Evolutionary conservation across 2,329 filamentous ascomycete species (phyloP), one percentile per base, ranked within the genome.

Genomic region (Myriosclerotinia scirpicola): DNA sequence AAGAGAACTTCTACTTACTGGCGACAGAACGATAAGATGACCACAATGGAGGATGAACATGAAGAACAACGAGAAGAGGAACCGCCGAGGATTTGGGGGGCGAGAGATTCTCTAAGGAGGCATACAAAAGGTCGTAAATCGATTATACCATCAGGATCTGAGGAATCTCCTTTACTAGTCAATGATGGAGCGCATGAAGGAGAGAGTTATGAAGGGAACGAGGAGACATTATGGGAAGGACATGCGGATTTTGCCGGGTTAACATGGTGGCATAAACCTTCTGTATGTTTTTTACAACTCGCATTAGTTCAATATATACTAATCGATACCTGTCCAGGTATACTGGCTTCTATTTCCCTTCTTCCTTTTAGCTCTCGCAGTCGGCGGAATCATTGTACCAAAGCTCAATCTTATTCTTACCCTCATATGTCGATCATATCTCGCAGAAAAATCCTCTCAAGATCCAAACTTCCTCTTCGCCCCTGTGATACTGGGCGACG

Each of bases 331-430:
- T n/a, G 12, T 40, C 44, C 68, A 91, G 91, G 86, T 96, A 63
- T 91, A 84, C 78, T 98, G 93, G 91, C 82, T 98, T 5, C 78
- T 98, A 9, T 86, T 85, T 0, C 91, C 93, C 0, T 95, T 93
- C 78, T 83, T 90, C 66, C 78, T 97, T 54, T 94, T 92, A 75
- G 92, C 92, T 0, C 81, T 96, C 64, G 93, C 93, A 0, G 94
- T 95, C 77, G 95, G 94, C 42, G 92, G 92, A 66, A 85, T 91
- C 8, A 82, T 95, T 9, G 91, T 97, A 11, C 93, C 94, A 12
- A 95, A 90, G 77, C 83, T 97, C 69, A 96, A 97, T 75, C 80
- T 97, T 78, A 92, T 96, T 69, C 83, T 96, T 69, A 85, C 89
- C 67, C 83, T 99, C 38, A 86, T 98, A 63, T 99, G 95, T 78